phyloP scores from a whole-genome alignment of 768 basidiomycete species.

The Boletus eberwhitei region DNA sequence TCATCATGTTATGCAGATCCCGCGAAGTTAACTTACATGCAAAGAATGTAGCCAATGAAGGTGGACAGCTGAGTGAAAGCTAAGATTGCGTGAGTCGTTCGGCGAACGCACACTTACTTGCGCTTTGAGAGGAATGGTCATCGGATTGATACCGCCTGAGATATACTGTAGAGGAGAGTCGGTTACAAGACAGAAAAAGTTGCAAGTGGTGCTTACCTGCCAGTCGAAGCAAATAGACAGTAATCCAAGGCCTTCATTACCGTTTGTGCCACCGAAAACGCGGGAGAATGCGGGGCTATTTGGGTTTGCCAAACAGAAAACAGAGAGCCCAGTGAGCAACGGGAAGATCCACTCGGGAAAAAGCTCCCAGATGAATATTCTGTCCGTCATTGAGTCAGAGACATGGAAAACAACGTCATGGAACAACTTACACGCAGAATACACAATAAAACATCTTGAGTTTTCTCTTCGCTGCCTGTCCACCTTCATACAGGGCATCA shows the following conservation, averaged over 20 bases:
- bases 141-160: slow-evolving; percentile 39
- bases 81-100: not conserved
- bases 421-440: slow-evolving; percentile 27
- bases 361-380: slow-evolving; percentile 32
- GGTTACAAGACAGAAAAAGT: not conserved
- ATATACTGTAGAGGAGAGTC: slow-evolving; percentile 19
- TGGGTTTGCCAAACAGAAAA: slow-evolving; percentile 57
- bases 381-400: slow-evolving; percentile 16
- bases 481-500: slow-evolving; percentile 40
- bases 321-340: slow-evolving; percentile 56
- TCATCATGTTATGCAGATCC: not conserved
- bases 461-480: slow-evolving; percentile 37
- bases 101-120: slow-evolving; percentile 30
- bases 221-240: slow-evolving; percentile 61
- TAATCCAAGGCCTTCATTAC: slow-evolving; percentile 66
- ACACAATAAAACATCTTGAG: slow-evolving; percentile 31
- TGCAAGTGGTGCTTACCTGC: slow-evolving; percentile 30
- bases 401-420: not conserved
- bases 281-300: slow-evolving; percentile 30
- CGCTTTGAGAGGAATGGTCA: slow-evolving; percentile 54
- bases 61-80: slow-evolving; percentile 34
- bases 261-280: slow-evolving; percentile 62
- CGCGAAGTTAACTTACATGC: slow-evolving; percentile 40
- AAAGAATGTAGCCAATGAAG: slow-evolving; percentile 50
- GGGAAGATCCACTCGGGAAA: slow-evolving; percentile 45